These are phyloP conservation scores for Claviceps monticola DNA, from an alignment of 2,329 filamentous ascomycete species.

Conservation along the genomic window DNA sequence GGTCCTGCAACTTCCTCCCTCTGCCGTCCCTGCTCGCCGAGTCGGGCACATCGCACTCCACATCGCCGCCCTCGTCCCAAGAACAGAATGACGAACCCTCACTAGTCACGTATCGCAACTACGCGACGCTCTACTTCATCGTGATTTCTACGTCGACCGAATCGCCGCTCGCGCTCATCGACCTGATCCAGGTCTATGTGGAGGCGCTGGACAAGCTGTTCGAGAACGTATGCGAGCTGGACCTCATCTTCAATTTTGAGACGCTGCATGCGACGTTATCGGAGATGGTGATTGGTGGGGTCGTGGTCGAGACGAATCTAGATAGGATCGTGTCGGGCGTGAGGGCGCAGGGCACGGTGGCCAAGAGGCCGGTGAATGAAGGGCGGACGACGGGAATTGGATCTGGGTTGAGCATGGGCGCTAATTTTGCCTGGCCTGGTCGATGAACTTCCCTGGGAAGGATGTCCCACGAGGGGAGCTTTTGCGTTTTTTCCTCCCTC, in stretches of 20 bases:
- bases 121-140: slow-evolving; percentile 97
- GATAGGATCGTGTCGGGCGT: slow-evolving; percentile 83
- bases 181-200: slow-evolving; percentile 96
- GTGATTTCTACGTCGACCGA: slow-evolving; percentile 94
- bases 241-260: slow-evolving; percentile 98
- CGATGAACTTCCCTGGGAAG: slow-evolving; percentile 12
- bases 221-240: slow-evolving; percentile 95
- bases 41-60: slow-evolving; percentile 45
- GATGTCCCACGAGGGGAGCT: too few relatives aligned
- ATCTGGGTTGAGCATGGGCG: slow-evolving; percentile 40
- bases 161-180: slow-evolving; percentile 85
- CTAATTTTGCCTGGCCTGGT: slow-evolving; percentile 42
- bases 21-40: slow-evolving; percentile 51
- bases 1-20: slow-evolving; percentile 94
- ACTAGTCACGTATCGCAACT: slow-evolving; percentile 94
- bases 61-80: slow-evolving; percentile 34
- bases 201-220: slow-evolving; percentile 90
- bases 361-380: slow-evolving; percentile 68
- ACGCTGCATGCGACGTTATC: slow-evolving; percentile 79
- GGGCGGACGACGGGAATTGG: slow-evolving; percentile 33
- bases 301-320: slow-evolving; percentile 83
- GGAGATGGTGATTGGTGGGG: slow-evolving; percentile 92
- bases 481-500: not conserved
- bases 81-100: slow-evolving; percentile 81
- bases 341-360: slow-evolving; percentile 59